Conservation (phyloP, 257 asterid genomes). For the Plantago ovata region DNA sequence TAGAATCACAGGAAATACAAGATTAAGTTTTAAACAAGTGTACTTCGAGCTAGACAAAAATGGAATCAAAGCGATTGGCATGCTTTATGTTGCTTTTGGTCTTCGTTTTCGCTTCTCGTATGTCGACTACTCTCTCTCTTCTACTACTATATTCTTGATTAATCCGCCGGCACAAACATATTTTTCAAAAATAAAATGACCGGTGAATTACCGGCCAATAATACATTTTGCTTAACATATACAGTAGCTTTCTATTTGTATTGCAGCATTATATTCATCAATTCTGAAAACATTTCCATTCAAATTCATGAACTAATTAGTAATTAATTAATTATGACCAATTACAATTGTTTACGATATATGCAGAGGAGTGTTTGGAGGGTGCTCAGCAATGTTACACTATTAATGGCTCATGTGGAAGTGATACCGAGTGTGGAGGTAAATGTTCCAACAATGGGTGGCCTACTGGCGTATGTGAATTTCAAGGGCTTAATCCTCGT, state of each 20-base stretch:
- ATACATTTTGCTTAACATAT: no score
- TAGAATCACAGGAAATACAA: neutral
- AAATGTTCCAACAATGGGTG: neutral
- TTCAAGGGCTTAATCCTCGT: constrained; percentile 1
- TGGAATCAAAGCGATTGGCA: constrained; percentile 17
- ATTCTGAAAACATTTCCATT: neutral
- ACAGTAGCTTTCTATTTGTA: no score
- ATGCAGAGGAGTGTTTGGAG: neutral
- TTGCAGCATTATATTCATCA: no score
- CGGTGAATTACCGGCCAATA: no score
- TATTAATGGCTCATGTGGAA: neutral
- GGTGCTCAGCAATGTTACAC: neutral
- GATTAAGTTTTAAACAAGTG: neutral
- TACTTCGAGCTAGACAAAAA: neutral
- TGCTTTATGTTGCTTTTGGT: constrained; percentile 18
- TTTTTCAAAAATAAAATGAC: no score
- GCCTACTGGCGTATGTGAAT: constrained; percentile 1
- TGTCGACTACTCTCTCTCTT: neutral
- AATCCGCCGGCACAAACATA: no score
- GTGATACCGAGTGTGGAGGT: constrained; percentile 4
- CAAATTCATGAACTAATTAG: neutral
- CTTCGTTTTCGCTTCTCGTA: constrained; percentile 22
- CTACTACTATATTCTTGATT: neutral
- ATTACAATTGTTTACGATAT: neutral
- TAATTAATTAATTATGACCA: no score